These are phyloP conservation scores for Aegilops umbellulata DNA, from an alignment of 176 grass and related monocot genomes.

Conservation along the genomic window DNA sequence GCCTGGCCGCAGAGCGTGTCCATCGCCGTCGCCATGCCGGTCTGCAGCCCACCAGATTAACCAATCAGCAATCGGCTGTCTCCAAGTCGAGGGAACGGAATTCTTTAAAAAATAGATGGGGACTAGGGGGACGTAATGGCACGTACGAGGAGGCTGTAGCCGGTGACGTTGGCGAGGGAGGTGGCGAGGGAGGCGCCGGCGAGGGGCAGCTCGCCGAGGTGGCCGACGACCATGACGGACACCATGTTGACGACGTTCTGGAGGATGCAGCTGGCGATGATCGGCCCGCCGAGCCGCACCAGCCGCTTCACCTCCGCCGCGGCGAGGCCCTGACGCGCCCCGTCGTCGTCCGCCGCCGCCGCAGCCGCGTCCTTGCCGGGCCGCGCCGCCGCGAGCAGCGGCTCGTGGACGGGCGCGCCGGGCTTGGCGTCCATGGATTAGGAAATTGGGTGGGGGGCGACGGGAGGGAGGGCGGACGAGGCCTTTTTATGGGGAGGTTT, in stretches of 20 bases:
- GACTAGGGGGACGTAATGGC: background rate
- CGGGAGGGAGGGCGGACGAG: background rate
- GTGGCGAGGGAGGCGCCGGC: constrained; percentile 55
- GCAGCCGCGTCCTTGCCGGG: background rate
- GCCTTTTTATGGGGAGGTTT: background rate
- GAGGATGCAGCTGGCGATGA: constrained; percentile 46
- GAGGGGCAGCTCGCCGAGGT: constrained; percentile 58
- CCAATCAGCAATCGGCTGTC: too few species aligned
- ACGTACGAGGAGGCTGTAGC: constrained; percentile 53
- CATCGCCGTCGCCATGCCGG: constrained; percentile 32
- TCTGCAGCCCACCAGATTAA: background rate
- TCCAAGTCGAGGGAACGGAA: background rate
- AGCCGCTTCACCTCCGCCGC: constrained; percentile 31
- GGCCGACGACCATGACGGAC: constrained; percentile 61
- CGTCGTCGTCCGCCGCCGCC: background rate
- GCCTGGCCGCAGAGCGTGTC: constrained; percentile 67
- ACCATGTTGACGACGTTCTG: constrained; percentile 45
- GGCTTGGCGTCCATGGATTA: constrained; percentile 17
- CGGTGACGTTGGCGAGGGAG: constrained; percentile 52
- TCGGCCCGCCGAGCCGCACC: constrained; percentile 41
- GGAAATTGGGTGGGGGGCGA: background rate
- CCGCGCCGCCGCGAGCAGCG: background rate
- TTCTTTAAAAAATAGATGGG: background rate
- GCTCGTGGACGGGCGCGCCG: constrained; percentile 3
- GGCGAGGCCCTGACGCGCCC: background rate